Base-by-base conservation (phyloP, 2,329 filamentous ascomycete species). In the Sarocladiaceae sp. region DNA sequence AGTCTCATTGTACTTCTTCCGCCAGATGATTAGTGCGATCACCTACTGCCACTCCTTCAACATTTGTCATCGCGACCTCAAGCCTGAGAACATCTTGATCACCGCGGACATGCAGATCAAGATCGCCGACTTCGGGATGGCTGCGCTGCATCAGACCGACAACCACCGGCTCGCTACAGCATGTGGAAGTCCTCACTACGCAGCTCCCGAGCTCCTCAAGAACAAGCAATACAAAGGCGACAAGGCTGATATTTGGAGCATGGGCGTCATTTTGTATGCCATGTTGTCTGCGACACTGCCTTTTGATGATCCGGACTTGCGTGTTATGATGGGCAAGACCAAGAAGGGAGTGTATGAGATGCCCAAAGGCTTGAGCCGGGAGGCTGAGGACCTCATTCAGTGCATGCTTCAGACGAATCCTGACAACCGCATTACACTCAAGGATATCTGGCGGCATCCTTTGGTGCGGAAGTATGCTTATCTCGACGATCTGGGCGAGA, bases 121-220 rank as follows among this genome's bases (percentile, higher is more conserved):
- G 71, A 85, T 99, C 60, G 93, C 93, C 50, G 94, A 99, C 67
- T 99, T 99, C 67, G 93, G 94, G 37, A 97, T 99, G 92, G 94
- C 94, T 40, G 93, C 93, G 3, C 76, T 97, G 37, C 83, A 86
- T 57, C 93, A 97, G 66, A 88, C 88, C 3, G 79, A 83, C 22
- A 86, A 84, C 8, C 86, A 90, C 58, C 85, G 86, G 64, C 79
- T 99, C 25, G 88, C 83, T 53, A 97, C 94, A 1, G 90, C 93
- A 4, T 99, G 94, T 62, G 94, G 94, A 18, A 97, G 94, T 57
- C 94, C 94, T 20, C 94, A 97, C 69, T 99, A 99, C 62, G 93
- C 93, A 17, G 92, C 94, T 1, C 94, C 94, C 0, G 94, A 99
- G 66, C 83, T 99, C 29, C 86, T 97, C 56, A 83, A 83, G 58